Percentiles rank a stretch among this genome's conserved stretches.
Evolutionary conservation across 2,329 filamentous ascomycete genomes (phyloP).

Genomic region (Phaeosphaeriaceae sp.): DNA sequence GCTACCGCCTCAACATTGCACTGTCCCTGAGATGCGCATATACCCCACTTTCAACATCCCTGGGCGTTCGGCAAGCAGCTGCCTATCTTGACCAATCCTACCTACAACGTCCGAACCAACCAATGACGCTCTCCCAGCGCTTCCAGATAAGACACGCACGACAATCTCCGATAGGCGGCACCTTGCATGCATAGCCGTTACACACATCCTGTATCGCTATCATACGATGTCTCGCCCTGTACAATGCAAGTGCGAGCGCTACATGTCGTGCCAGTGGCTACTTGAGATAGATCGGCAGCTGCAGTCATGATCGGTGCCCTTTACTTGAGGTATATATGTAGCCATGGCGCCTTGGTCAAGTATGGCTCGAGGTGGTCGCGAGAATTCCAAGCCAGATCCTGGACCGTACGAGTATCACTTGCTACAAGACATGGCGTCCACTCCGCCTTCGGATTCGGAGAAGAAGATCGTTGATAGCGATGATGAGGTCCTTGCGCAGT

Average conservation of each 20-base stretch:
- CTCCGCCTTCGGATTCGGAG: conserved; percentile 22
- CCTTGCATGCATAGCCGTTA: conserved; percentile 8
- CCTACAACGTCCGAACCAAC: conserved; percentile 2
- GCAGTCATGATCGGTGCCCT: neutral
- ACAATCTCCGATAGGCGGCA: conserved; percentile 2
- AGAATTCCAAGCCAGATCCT: neutral
- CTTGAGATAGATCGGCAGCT: conserved; percentile 5
- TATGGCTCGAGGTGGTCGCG: neutral
- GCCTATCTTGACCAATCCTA: conserved; percentile 31
- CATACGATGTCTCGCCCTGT: conserved; percentile 13
- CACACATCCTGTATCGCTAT: conserved; percentile 13
- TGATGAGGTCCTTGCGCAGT: conserved; percentile 49
- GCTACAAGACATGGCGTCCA: conserved; percentile 14
- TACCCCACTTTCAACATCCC: neutral
- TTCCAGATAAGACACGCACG: conserved; percentile 25
- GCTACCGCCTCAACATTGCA: neutral
- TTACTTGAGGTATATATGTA: neutral
- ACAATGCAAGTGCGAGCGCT: neutral
- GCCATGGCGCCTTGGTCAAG: neutral
- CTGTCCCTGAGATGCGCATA: neutral
- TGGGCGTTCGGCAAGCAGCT: neutral
- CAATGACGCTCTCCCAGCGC: neutral
- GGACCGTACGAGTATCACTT: neutral
- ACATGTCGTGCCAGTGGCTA: neutral
- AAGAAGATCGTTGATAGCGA: conserved; percentile 40